Base-by-base conservation (phyloP, 1,284 basidiomycete genomes). In the Xerocomus amazonicus region DNA sequence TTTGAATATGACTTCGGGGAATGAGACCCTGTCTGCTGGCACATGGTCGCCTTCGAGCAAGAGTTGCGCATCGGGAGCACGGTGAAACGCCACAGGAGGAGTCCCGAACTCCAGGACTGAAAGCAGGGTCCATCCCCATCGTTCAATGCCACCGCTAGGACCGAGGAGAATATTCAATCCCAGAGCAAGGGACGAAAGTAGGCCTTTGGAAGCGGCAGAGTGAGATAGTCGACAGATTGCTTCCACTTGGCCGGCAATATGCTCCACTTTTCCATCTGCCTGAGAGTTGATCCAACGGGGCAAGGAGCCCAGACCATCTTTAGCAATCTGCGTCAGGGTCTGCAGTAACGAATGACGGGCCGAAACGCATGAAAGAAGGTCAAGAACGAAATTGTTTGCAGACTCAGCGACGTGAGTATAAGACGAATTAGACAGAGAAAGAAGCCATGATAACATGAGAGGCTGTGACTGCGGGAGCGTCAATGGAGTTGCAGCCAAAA, bases 81-180 rank as follows among this genome's bases (percentile, higher is more conserved):
- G 67, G 12, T 77, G 72, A 12, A 78, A 61, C 27, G 74, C 73
- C 56, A 83, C 66, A 0, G 75, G 63, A 4, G 83, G 85, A 31
- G 77, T 73, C 1, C 73, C 73, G 52, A 95, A 80, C 58, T 90
- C 83, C 27, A 95, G 70, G 13, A 86, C 88, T 3, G 82, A 79
- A 27, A 96, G 74, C 2, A 96, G 63, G 37, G 81, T 79, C 84
- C 87, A 92, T 1, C 90, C 90, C 93, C 92, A 96, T 65, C 84
- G 84, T 59, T 95, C 90, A 16, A 96, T 83, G 0, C 87, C 83
- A 5, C 92, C 92, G 0, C 73, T 77, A 0, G 92, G 87, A 3
- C 92, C 92, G 1, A 95, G 76, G 6, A 96, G 73, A 47, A 78
- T 77, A 4, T 78, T 79, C 6, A 92, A 74, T 29, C 81, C 82